Evolutionary conservation across 2,329 filamentous ascomycete genomes (phyloP).

Genomic region (Ambrosiella beaveri): DNA sequence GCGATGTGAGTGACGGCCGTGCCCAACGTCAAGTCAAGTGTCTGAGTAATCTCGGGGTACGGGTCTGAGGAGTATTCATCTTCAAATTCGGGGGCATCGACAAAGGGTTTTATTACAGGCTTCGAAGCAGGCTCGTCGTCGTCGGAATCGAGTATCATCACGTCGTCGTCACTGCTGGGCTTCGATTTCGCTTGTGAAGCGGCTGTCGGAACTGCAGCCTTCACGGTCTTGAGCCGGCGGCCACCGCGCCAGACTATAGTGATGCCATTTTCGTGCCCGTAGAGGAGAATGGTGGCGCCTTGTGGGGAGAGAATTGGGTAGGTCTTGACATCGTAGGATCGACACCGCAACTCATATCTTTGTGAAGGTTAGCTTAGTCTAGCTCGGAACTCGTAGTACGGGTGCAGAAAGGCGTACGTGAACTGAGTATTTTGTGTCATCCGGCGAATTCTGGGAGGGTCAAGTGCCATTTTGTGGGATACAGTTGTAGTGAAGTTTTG

Average conservation of each 20-base stretch:
- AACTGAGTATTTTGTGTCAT: slow-evolving; percentile 32
- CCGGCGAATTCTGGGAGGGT: slow-evolving; percentile 26
- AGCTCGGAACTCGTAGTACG: background rate
- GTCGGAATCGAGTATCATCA: slow-evolving; percentile 49
- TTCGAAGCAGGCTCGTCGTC: slow-evolving; percentile 23
- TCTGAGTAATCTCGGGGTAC: slow-evolving; percentile 40
- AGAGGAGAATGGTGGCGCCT: slow-evolving; percentile 44
- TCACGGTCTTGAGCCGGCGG: slow-evolving; percentile 34
- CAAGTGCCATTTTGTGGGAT: slow-evolving; percentile 19
- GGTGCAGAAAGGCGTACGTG: slow-evolving; percentile 22
- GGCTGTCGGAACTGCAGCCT: slow-evolving; percentile 15
- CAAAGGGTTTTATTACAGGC: slow-evolving; percentile 19
- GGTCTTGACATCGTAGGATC: slow-evolving; percentile 40
- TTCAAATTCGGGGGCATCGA: slow-evolving; percentile 42
- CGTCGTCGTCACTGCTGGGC: slow-evolving; percentile 32
- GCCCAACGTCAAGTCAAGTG: slow-evolving; percentile 42
- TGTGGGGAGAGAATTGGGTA: slow-evolving; percentile 46
- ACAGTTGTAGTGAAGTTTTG: background rate
- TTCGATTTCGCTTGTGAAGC: slow-evolving; percentile 23
- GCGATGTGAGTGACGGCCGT: slow-evolving; percentile 38
- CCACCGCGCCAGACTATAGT: slow-evolving; percentile 47
- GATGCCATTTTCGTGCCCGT: slow-evolving; percentile 46
- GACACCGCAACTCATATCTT: slow-evolving; percentile 43
- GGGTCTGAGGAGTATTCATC: slow-evolving; percentile 31
- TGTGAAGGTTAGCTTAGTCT: slow-evolving; percentile 10